Percentiles rank a stretch among this genome's conserved stretches.
These are phyloP conservation scores for Prunus persica DNA, from an alignment of 306 rosid species.

Conservation along the genomic window Prunus_persica_NCBIv2 NC_034011.1:8761501-8762000, in stretches of 20 bases:
- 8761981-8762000: constrained; percentile 99
- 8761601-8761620: not conserved
- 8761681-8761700: not conserved
- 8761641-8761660: not conserved
- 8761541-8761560: not conserved
- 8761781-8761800: not conserved
- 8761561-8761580: constrained; percentile 1
- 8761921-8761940: constrained; percentile 80
- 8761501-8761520: not conserved
- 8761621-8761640: not conserved
- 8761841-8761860: constrained; percentile 16
- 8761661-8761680: not conserved
- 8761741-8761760: not conserved
- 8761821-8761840: constrained; percentile 1
- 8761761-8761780: not conserved
- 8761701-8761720: not conserved
- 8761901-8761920: constrained; percentile 88
- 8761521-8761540: not conserved
- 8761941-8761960: constrained; percentile 99
- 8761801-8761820: constrained; percentile 8
- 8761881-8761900: constrained; percentile 40
- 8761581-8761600: not conserved
- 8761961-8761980: constrained; percentile 98
- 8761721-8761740: not conserved
- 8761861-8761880: constrained; percentile 20